phyloP scores from a whole-genome alignment of 768 basidiomycete genomes.

The Lactarius hatsudake region DNA sequence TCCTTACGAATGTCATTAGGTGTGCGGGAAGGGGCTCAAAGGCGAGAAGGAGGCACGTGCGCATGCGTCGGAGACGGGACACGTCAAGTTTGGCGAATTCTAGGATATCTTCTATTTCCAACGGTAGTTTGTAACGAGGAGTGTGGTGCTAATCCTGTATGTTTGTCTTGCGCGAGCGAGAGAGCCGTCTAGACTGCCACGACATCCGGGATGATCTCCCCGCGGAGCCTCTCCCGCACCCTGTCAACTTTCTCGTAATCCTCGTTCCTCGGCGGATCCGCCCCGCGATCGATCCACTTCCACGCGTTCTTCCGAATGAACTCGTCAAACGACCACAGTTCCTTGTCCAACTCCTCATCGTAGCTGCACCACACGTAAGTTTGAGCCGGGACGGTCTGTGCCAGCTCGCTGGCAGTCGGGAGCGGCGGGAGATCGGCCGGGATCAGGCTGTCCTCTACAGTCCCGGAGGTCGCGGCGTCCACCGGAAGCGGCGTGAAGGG shows the following conservation, averaged over 20 bases:
- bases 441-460: conserved; percentile 35
- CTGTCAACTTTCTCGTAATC: conserved; percentile 56
- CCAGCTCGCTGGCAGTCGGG: conserved; percentile 37
- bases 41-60: conserved; percentile 92
- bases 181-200: not conserved
- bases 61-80: conserved; percentile 86
- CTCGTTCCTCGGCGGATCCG: conserved; percentile 34
- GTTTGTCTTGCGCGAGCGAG: not conserved
- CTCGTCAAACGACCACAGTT: conserved; percentile 78
- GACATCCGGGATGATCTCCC: not conserved
- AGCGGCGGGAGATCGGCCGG: conserved; percentile 45
- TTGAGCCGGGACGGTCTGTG: conserved; percentile 46
- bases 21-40: conserved; percentile 81
- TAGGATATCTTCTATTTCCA: conserved; percentile 32
- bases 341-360: conserved; percentile 45
- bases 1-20: conserved; percentile 38
- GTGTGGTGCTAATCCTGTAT: not conserved
- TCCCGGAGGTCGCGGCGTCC: not conserved
- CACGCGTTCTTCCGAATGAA: conserved; percentile 74
- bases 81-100: conserved; percentile 81
- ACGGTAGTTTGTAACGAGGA: not conserved
- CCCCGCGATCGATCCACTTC: conserved; percentile 62
- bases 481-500: conserved; percentile 36
- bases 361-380: conserved; percentile 68
- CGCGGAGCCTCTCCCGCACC: conserved; percentile 33